These are phyloP conservation scores for Monosporozyma aquatica DNA, from an alignment of 805 yeast genomes.

Conservation along the genomic window DNA sequence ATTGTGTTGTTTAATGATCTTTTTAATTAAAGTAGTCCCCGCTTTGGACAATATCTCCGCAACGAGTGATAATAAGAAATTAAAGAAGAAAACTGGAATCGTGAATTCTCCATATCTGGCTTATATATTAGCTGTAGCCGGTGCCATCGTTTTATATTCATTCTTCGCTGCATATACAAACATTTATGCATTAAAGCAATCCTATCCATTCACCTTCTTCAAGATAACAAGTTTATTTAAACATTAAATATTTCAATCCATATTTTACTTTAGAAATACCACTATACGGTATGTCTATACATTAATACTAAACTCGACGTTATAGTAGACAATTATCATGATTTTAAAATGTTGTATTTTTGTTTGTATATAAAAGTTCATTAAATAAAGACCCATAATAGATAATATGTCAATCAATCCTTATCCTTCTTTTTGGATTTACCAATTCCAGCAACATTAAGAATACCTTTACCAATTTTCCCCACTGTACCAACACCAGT, in stretches of 20 bases:
- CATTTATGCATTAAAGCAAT: constrained; percentile 60
- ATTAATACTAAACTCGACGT: no score
- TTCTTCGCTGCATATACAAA: constrained; percentile 55
- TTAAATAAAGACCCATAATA: no score
- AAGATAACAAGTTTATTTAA: constrained; percentile 20
- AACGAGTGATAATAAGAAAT: background rate
- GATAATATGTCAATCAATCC: background rate
- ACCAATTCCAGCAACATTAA: constrained; percentile 7
- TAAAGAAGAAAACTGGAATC: constrained; percentile 10
- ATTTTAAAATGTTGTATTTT: no score
- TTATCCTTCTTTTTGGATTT: constrained; percentile 6
- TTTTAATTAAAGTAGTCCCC: constrained; percentile 52
- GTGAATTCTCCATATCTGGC: constrained; percentile 10
- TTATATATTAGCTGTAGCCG: constrained; percentile 38
- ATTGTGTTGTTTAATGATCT: constrained; percentile 50
- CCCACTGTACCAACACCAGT: constrained; percentile 38
- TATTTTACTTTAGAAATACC: no score
- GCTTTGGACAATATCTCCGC: constrained; percentile 6
- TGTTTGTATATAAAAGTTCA: no score
- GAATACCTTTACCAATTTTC: constrained; percentile 16
- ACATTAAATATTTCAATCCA: no score
- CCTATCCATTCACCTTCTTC: constrained; percentile 64
- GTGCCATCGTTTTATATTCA: constrained; percentile 41
- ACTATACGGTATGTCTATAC: no score
- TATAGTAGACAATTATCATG: no score